Percentiles rank a stretch among this genome's conserved stretches.
Evolutionary conservation across 306 rosid genomes (phyloP).

Genomic region (Carpinus fangiana): DNA sequence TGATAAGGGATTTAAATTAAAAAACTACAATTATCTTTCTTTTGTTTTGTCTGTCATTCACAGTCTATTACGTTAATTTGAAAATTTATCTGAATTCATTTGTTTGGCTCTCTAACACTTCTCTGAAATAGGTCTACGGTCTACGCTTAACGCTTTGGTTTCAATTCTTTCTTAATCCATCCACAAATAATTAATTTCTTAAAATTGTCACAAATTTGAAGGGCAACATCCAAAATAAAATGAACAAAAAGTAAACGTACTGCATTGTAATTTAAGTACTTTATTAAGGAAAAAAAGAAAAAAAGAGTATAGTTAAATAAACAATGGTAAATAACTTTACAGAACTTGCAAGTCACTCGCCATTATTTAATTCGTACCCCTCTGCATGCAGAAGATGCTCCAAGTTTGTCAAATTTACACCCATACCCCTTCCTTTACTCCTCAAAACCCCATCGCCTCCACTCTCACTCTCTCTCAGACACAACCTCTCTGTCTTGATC

Average conservation of each 20-base stretch:
- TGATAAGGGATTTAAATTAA: too few species aligned
- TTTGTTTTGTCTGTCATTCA: too few species aligned
- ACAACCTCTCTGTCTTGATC: neutral
- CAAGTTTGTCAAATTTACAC: constrained; percentile 29
- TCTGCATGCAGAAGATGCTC: constrained; percentile 59
- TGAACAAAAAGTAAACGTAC: neutral
- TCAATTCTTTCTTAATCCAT: too few species aligned
- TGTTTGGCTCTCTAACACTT: too few species aligned
- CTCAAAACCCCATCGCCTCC: constrained; percentile 67
- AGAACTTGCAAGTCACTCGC: constrained; percentile 78
- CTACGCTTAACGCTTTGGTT: too few species aligned
- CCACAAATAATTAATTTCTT: too few species aligned
- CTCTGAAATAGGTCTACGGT: too few species aligned
- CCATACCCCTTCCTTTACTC: constrained; percentile 53
- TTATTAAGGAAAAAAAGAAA: neutral
- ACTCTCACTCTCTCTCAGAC: constrained; percentile 38
- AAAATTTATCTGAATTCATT: too few species aligned
- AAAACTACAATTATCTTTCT: too few species aligned
- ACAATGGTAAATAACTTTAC: constrained; percentile 42
- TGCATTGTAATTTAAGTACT: neutral
- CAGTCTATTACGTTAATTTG: too few species aligned
- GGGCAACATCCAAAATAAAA: too few species aligned
- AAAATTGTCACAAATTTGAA: too few species aligned
- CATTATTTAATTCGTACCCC: constrained; percentile 41
- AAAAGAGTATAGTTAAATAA: constrained; percentile 24